Conservation (phyloP, 2,329 filamentous ascomycete species). For the Colletotrichum salicis region DNA sequence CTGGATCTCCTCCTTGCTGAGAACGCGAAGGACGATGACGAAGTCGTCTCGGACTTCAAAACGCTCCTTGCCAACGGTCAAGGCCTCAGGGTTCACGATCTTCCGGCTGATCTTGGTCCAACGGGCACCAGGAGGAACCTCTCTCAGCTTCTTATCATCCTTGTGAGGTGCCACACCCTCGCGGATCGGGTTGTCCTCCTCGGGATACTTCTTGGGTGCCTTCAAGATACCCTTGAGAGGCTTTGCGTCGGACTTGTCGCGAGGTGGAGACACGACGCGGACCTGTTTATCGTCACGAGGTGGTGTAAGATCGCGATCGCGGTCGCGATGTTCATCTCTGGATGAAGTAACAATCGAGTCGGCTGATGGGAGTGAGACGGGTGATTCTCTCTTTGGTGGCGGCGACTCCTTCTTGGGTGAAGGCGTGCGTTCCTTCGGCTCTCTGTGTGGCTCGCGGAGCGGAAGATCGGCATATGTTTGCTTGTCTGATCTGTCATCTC, state of each 20-base stretch:
- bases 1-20: conserved; percentile 91
- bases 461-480: conserved; percentile 32
- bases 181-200: conserved; percentile 82
- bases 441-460: conserved; percentile 8
- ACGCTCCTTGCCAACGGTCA: conserved; percentile 87
- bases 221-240: conserved; percentile 88
- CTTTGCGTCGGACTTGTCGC: conserved; percentile 71
- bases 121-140: conserved; percentile 80
- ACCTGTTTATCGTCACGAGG: conserved; percentile 59
- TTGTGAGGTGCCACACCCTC: conserved; percentile 96
- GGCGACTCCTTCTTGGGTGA: conserved; percentile 32
- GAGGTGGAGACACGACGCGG: conserved; percentile 78
- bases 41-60: conserved; percentile 94
- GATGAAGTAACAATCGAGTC: conserved; percentile 26
- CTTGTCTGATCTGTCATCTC: conserved; percentile 18
- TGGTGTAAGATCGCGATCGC: conserved; percentile 53
- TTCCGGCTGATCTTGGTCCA: conserved; percentile 95
- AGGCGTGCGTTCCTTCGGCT: conserved; percentile 25
- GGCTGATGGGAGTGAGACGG: conserved; percentile 25
- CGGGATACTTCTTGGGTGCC: conserved; percentile 86
- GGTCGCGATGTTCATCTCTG: conserved; percentile 52
- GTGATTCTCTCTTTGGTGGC: conserved; percentile 25
- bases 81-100: conserved; percentile 87
- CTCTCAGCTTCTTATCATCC: conserved; percentile 77
- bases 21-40: conserved; percentile 89